Evolutionary conservation across 116 monocot genomes (phyloP), one percentile per base, ranked within the genome.

Genomic region (Dioscorea cayenensis): DNA sequence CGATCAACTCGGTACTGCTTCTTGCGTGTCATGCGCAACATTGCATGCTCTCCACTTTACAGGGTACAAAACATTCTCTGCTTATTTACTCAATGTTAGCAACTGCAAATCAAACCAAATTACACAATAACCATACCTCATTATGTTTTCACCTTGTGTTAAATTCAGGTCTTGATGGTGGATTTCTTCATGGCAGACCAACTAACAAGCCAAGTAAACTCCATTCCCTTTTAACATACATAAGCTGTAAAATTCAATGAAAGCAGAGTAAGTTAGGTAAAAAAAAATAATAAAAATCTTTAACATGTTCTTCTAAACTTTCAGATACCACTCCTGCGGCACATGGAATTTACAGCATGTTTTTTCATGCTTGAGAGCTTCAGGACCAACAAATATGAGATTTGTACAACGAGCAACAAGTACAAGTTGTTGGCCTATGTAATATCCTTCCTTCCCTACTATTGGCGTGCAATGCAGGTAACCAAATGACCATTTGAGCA

Each of bases 171-270:
- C 20, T 22, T 89, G 67, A 87, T 99, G 89, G 94, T 77, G 17
- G 99, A 99, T 70, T 93, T 99, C 82, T 99, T 99, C 89, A 99
- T 99, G 99, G 99, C 99, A 19, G 99, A 99, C 72, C 99, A 99
- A 67, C 77, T 99, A 68, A 99, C 94, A 12, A 99, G 99, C 66
- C 99, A 94, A 93, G 97, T 97, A 23, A 79, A 12, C 2, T 6
- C 22, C 8, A 5, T 35, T 20, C 22, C 37, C 0, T 49, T 49
- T 43, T 43, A 48, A 19, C 55, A n/a, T 55, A 14, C 55, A 5
- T 55, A 16, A 55, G 14, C 5, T 55, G 14, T n/a, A 55, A 55
- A 55, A 55, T 5, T 55, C 17, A 16, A 55, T n/a, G 55, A 55
- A 28, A 38, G 32, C 66, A 28, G 14, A 63, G 63, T 20, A 63